Base-by-base conservation (phyloP, 176 grass and related monocot genomes). In the Cenchrus americanus region DNA sequence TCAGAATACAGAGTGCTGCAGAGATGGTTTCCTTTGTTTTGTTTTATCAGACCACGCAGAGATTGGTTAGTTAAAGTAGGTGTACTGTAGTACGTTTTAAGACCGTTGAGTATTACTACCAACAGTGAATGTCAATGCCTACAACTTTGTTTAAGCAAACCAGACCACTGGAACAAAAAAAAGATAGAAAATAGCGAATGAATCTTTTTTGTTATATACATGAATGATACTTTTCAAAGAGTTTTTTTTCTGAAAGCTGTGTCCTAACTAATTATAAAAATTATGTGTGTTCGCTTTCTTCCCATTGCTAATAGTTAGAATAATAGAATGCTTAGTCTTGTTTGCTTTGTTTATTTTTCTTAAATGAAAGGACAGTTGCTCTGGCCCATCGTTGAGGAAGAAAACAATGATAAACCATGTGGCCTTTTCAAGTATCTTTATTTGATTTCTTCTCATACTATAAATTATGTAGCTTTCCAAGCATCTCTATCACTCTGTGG, bases 181-280 rank as follows among this genome's bases (percentile, higher is more conserved):
- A 37, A 37, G 51, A 42, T 59, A 22, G n/a, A 22, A 1, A 59
- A 59, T 22, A 59, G 34, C 0, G 34, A 58, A n/a, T 58, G 8
- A 2, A n/a, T 59, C 2, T 22, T 22, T 10, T 21, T 59, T 59
- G 18, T 22, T 64, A 48, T 27, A 49, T 47, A 32, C 24, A 63
- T 65, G 76, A 79, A 73, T 73, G 22, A 23, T 40, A 57, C 50
- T 40, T 57, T 58, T n/a, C 18, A 70, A 23, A 11, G 41, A 70
- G 57, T 58, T 58, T 58, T 41, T 21, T 12, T 14, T 76, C 32
- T 51, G 61, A 50, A 37, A 65, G 77, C 2, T 66, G 62, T 65
- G 66, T 65, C 21, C 61, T 51, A 66, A 66, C 77, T 51, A 22
- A 62, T 62, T 79, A 53, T 10, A 34, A 48, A 49, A 23, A 4